These are phyloP conservation scores for Taphrina sp. DNA, from an alignment of 1,139 yeast species.

Conservation along the genomic window DNA sequence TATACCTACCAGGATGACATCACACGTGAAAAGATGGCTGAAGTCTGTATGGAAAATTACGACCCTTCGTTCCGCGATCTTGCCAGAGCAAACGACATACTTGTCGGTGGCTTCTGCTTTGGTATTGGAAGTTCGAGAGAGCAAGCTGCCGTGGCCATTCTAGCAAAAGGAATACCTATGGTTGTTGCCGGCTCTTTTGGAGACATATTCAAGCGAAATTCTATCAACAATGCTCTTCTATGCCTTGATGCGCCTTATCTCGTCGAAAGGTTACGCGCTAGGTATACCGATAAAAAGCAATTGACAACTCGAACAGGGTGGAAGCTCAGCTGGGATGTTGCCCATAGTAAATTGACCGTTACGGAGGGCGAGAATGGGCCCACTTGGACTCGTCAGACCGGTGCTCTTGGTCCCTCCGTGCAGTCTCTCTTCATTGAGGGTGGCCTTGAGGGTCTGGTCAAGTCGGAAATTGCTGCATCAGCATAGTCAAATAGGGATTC, in stretches of 20 bases:
- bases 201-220: slow-evolving; percentile 90
- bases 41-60: slow-evolving; percentile 98
- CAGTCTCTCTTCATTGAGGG: slow-evolving; percentile 97
- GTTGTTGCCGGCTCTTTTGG: slow-evolving; percentile 98
- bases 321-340: slow-evolving; percentile 90
- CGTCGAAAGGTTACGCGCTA: slow-evolving; percentile 70
- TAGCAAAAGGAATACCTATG: slow-evolving; percentile 87
- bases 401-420: slow-evolving; percentile 89
- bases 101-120: slow-evolving; percentile 88
- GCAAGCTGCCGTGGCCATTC: slow-evolving; percentile 95
- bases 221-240: slow-evolving; percentile 90
- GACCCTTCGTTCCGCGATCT: slow-evolving; percentile 80
- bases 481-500: slow-evolving; percentile 1
- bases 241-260: slow-evolving; percentile 90
- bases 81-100: slow-evolving; percentile 83
- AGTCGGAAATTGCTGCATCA: slow-evolving; percentile 45
- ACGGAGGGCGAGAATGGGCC: slow-evolving; percentile 62
- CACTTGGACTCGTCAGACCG: slow-evolving; percentile 73
- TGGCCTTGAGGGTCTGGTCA: slow-evolving; percentile 98
- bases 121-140: slow-evolving; percentile 99
- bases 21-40: slow-evolving; percentile 90
- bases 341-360: slow-evolving; percentile 74
- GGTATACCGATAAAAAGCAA: slow-evolving; percentile 59
- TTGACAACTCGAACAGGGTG: slow-evolving; percentile 93
- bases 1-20: slow-evolving; percentile 98